Evolutionary conservation across 1,284 basidiomycete genomes (phyloP), one percentile per base, ranked within the genome.

Genomic region (Lignosus rhinocerotis): DNA sequence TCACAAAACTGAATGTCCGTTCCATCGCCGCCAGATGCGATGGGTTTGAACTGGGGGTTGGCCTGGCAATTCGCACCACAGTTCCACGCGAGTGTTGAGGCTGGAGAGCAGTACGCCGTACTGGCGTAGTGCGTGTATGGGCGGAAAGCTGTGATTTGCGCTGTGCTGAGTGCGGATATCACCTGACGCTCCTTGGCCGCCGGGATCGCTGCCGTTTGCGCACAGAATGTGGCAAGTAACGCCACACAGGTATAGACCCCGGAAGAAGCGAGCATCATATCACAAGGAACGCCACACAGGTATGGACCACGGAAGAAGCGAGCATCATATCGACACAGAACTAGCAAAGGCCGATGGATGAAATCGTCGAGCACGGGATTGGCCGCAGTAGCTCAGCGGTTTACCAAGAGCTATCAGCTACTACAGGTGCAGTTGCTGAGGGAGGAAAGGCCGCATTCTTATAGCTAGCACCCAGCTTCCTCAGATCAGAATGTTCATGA

Each of bases 11-110:
- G 87, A 0, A 78, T 71, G 7, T 48, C 49, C 11, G 64, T 59
- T 2, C 85, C 85, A 62, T 89, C 79, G 1, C 87, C 87, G 32
- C 87, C 88, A 0, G 85, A 78, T 16, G 85, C 86, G 6, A 84
- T 71, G 1, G 85, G 82, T 16, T 77, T 43, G 66, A 89, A 89
- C 6, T 67, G 72, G 1, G 82, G 65, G 64, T 85, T 87, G 6
- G 78, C 80, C 31, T 79, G 56, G 67, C 72, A 76, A 58, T 71
- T 70, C 41, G 72, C 67, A 25, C 75, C 75, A 58, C 76, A 78
- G 19, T 54, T 60, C 76, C 76, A 78, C 8, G 62, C 60, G 17
- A 67, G 51, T 11, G 74, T 76, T 30, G 60, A 53, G 2, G 66
- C 64, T 1, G 73, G 69, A 16, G 64, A 3, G 63, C 76, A 78